Percentiles rank a stretch among this genome's conserved stretches.
phyloP scores from a whole-genome alignment of 345 rosid species.

The Camelina sativa region DNA sequence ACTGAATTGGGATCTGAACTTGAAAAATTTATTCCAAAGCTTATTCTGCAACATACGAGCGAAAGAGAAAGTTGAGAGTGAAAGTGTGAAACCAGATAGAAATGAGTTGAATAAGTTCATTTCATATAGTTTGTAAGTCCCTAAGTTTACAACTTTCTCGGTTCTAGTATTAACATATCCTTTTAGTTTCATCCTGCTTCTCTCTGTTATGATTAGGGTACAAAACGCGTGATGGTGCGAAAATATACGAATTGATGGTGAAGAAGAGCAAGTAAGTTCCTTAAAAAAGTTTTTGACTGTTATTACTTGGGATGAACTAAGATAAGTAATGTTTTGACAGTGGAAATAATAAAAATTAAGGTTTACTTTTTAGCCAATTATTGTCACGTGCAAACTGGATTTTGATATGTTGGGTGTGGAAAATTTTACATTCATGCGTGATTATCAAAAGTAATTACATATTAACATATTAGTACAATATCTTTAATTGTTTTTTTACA shows the following conservation, averaged over 20 bases:
- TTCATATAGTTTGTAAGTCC: too few species aligned
- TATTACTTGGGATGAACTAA: not conserved
- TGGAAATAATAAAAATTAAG: constrained; percentile 2
- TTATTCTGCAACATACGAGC: too few species aligned
- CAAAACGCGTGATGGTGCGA: not conserved
- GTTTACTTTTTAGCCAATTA: constrained; percentile 33
- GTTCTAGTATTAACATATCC: not conserved
- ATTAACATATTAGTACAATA: too few species aligned
- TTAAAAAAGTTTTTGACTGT: not conserved
- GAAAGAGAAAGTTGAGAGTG: too few species aligned
- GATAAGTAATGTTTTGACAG: constrained; percentile 1
- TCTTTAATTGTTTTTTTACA: too few species aligned
- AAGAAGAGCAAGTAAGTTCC: not conserved
- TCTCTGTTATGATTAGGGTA: not conserved
- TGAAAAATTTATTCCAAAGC: too few species aligned
- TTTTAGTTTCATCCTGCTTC: not conserved
- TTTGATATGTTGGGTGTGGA: constrained; percentile 14
- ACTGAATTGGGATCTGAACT: too few species aligned
- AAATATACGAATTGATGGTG: not conserved
- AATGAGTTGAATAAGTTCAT: too few species aligned
- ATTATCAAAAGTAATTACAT: constrained; percentile 27
- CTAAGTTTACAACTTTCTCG: too few species aligned
- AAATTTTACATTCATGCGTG: constrained; percentile 37
- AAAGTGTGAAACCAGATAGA: too few species aligned
- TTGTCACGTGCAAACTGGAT: constrained; percentile 34